Percentiles rank a stretch among this genome's conserved stretches.
These are phyloP conservation scores for Thalassiosira hispida DNA, from an alignment of 352 stramenopile species.

Conservation along the genomic window DNA sequence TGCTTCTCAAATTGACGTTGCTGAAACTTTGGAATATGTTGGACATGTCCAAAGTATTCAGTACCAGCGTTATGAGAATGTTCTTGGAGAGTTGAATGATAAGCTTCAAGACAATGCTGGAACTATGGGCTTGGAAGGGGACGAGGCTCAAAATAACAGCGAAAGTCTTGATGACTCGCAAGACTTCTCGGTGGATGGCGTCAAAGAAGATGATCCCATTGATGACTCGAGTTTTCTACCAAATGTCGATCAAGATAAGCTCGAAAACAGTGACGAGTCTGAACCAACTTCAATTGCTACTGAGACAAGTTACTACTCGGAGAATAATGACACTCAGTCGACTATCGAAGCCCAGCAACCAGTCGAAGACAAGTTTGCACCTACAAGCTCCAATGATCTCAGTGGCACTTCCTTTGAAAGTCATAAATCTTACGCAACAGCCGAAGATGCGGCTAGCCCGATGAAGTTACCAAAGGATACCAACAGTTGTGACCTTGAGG, in stretches of 20 bases:
- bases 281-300: not conserved
- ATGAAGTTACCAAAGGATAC: too few species aligned
- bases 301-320: conserved; percentile 7
- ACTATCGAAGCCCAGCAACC: not conserved
- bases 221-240: not conserved
- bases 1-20: conserved; percentile 15
- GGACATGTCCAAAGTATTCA: conserved; percentile 18
- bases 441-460: not conserved
- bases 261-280: conserved; percentile 2
- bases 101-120: not conserved
- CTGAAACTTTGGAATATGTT: conserved; percentile 17
- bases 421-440: not conserved
- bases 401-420: not conserved
- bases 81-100: not conserved
- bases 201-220: not conserved
- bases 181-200: not conserved
- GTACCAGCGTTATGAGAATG: conserved; percentile 7
- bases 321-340: conserved; percentile 6
- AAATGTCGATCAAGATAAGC: not conserved
- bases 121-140: not conserved
- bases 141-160: not conserved
- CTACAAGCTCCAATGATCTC: not conserved
- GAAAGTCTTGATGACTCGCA: conserved; percentile 5
- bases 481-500: not conserved
- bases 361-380: not conserved